Base-by-base conservation (phyloP, 2,329 filamentous ascomycete species). In the Stenocarpella maydis region DNA sequence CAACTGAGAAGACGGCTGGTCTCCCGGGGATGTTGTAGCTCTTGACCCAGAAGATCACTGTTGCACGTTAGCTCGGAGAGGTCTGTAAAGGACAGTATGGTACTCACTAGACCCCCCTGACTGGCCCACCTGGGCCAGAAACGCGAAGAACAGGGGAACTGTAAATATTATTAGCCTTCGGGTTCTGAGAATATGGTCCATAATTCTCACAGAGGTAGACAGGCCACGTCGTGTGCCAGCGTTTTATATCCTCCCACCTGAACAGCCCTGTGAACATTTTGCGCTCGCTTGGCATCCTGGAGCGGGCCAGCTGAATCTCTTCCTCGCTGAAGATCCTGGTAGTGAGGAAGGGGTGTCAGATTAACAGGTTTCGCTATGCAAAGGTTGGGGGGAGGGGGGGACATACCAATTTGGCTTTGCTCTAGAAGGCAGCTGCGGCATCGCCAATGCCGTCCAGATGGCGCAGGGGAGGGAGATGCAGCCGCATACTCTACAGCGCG, bases 221-320 rank as follows among this genome's bases (percentile, higher is more conserved):
- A 31, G 76, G 75, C 76, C 76, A 77, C 17, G 75, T 76, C 17
- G 70, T 73, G 68, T 77, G 75, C 75, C 76, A 77, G 12, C 75
- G 73, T 55, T 74, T 74, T 9, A 77, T 72, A 34, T 76, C 75
- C 49, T 75, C 75, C 75, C 75, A 77, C 52, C 74, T 75, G 69
- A 77, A 77, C 3, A 77, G 65, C 0, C 75, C 75, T 1, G 75
- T 76, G 6, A 73, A 53, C 0, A 72, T 70, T 41, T 73, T 76
- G 10, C 26, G 61, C 53, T 77, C 76, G 7, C 64, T 72, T 73
- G 41, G 58, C 58, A 61, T 61, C 14, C 58, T 34, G 6, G 41
- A 34, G 19, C 41, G 58, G 17, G 58, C 58, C 8, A 61, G 26
- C n/a, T 47, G 58, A 4, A 47, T 45, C 12, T 61, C 58, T 4